Conservation (phyloP, 176 grass and related monocot genomes). For the Metroxylon sagu region DNA sequence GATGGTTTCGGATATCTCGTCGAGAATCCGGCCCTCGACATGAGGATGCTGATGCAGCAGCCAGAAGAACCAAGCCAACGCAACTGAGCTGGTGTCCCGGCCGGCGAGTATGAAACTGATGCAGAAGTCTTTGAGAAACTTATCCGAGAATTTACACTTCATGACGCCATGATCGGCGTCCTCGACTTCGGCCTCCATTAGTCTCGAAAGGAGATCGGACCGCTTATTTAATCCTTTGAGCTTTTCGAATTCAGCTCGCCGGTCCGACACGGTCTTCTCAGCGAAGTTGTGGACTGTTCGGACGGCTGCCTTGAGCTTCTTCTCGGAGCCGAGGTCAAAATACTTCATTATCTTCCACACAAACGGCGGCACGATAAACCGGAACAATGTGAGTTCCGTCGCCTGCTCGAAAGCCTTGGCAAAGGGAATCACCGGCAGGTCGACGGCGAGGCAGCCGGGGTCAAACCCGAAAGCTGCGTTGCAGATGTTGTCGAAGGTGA, state of each 20-base stretch:
- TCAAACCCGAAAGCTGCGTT: constrained; percentile 59
- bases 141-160: constrained; percentile 40
- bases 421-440: constrained; percentile 69
- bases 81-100: constrained; percentile 90
- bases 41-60: constrained; percentile 43
- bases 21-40: constrained; percentile 46
- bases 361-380: constrained; percentile 73
- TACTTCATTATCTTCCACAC: constrained; percentile 66
- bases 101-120: constrained; percentile 95
- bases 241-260: constrained; percentile 42
- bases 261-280: constrained; percentile 43
- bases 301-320: constrained; percentile 31
- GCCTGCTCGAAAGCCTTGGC: constrained; percentile 72
- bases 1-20: constrained; percentile 30
- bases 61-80: constrained; percentile 89
- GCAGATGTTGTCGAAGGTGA: constrained; percentile 93
- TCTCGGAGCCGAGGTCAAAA: constrained; percentile 47
- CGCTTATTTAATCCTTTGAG: constrained; percentile 18
- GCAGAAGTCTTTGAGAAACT: constrained; percentile 83
- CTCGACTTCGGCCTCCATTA: constrained; percentile 20
- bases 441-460: constrained; percentile 56
- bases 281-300: constrained; percentile 51
- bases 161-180: background rate
- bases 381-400: constrained; percentile 51
- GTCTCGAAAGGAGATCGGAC: constrained; percentile 57